Conservation (phyloP, 345 rosid genomes). For the Eucalyptus urophylla region DNA sequence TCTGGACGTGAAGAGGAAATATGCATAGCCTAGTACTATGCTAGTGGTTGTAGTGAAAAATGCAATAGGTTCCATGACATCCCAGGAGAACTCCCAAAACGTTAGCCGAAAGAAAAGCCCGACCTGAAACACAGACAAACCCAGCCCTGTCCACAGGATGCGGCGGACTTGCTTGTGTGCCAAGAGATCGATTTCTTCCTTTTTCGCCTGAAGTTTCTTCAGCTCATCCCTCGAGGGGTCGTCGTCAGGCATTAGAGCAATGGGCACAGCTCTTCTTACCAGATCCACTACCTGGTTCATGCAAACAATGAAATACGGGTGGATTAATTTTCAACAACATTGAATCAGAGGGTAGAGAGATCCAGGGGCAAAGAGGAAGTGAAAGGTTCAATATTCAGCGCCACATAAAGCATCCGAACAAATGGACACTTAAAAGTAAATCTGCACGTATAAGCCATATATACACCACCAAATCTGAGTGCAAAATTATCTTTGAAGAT, state of each 20-base stretch:
- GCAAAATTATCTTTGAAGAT: background rate
- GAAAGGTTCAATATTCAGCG: background rate
- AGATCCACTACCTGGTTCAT: slow-evolving; percentile 68
- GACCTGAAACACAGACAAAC: slow-evolving; percentile 40
- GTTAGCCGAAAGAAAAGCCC: slow-evolving; percentile 80
- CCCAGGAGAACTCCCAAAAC: slow-evolving; percentile 99
- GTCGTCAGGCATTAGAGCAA: slow-evolving; percentile 52
- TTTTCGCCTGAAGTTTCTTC: slow-evolving; percentile 45
- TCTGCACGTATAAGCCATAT: background rate
- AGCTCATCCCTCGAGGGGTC: slow-evolving; percentile 61
- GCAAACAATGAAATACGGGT: background rate
- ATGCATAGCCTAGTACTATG: slow-evolving; percentile 74
- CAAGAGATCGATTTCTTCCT: slow-evolving; percentile 71
- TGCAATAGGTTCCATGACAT: slow-evolving; percentile 93
- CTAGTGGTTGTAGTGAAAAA: slow-evolving; percentile 71
- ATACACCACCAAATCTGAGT: background rate
- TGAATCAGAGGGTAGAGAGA: background rate
- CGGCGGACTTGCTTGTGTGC: slow-evolving; percentile 91
- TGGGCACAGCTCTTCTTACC: slow-evolving; percentile 74
- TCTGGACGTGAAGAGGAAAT: slow-evolving; percentile 75
- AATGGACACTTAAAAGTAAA: background rate
- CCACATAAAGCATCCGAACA: background rate
- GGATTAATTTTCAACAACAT: background rate
- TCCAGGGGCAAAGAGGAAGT: background rate
- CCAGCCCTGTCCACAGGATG: slow-evolving; percentile 72